These are phyloP conservation scores for Zalaria sp. DNA, from an alignment of 2,329 filamentous ascomycete species.

Conservation along the genomic window DNA sequence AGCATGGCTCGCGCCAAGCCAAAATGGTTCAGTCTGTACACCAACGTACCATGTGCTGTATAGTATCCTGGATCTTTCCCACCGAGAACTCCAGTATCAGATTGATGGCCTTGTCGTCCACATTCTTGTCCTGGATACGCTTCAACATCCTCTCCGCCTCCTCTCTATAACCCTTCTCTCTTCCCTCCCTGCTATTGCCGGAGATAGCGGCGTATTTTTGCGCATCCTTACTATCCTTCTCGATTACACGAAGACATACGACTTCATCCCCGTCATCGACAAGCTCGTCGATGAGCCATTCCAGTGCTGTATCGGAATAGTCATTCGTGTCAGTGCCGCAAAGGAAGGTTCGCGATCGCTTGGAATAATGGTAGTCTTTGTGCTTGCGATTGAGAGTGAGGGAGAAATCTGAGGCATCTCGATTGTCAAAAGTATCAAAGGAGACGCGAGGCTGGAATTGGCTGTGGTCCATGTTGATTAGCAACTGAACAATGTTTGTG, in stretches of 20 bases:
- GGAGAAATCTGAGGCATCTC: conserved; percentile 54
- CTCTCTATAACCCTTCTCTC: conserved; percentile 46
- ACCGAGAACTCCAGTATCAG: conserved; percentile 77
- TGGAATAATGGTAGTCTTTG: conserved; percentile 67
- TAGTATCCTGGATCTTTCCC: conserved; percentile 79
- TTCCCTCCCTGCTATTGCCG: conserved; percentile 47
- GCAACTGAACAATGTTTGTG: too few species aligned
- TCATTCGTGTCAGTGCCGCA: conserved; percentile 83
- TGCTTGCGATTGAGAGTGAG: conserved; percentile 78
- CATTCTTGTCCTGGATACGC: conserved; percentile 66
- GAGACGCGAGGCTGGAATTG: conserved; percentile 55
- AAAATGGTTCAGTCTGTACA: not conserved
- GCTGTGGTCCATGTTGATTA: conserved; percentile 18
- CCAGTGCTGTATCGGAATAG: conserved; percentile 82
- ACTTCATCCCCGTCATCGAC: conserved; percentile 91
- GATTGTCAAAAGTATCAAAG: conserved; percentile 60
- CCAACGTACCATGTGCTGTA: conserved; percentile 66
- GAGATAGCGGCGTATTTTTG: conserved; percentile 23
- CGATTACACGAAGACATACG: conserved; percentile 76
- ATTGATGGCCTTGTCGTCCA: conserved; percentile 69
- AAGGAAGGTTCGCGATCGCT: conserved; percentile 75
- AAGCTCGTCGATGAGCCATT: conserved; percentile 84
- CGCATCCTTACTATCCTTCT: conserved; percentile 62
- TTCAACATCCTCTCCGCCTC: conserved; percentile 65
- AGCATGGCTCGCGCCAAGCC: not conserved